Percentiles rank a stretch among this genome's conserved stretches.
Conservation (phyloP, 2,329 filamentous ascomycete species). For the Thelonectria discophora region DNA sequence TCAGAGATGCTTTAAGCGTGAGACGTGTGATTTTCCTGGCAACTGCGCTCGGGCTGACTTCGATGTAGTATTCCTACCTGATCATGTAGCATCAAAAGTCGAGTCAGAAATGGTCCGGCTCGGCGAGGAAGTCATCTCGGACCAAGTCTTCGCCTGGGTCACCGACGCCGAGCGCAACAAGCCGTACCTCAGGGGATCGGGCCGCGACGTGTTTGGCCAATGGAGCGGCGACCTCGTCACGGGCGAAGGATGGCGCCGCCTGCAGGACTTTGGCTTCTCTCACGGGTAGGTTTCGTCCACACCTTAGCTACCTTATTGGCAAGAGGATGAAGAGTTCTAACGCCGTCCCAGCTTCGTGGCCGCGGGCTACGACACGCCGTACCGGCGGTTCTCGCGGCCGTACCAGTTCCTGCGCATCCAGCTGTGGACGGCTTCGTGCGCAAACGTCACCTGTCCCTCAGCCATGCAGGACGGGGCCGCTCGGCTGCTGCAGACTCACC, state of each 20-base stretch:
- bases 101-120: slow-evolving; percentile 57
- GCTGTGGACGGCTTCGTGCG: slow-evolving; percentile 67
- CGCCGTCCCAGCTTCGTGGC: slow-evolving; percentile 58
- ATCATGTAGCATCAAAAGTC: slow-evolving; percentile 49
- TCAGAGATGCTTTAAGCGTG: slow-evolving; percentile 61
- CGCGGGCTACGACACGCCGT: slow-evolving; percentile 64
- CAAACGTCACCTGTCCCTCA: slow-evolving; percentile 70
- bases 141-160: slow-evolving; percentile 64
- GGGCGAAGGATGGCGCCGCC: slow-evolving; percentile 70
- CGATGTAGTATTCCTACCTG: slow-evolving; percentile 59
- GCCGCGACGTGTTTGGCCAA: slow-evolving; percentile 69
- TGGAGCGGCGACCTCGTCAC: slow-evolving; percentile 68
- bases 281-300: slow-evolving; percentile 59
- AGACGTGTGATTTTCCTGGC: slow-evolving; percentile 31
- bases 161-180: slow-evolving; percentile 72
- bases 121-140: slow-evolving; percentile 62
- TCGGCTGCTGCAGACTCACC: slow-evolving; percentile 57
- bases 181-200: slow-evolving; percentile 65
- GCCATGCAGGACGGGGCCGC: slow-evolving; percentile 74
- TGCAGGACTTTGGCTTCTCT: slow-evolving; percentile 66
- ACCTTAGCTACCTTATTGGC: not conserved
- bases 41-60: slow-evolving; percentile 5
- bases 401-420: slow-evolving; percentile 68
- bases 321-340: not conserved
- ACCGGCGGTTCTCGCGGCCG: slow-evolving; percentile 61